Evolutionary conservation across 352 stramenopile species (phyloP).

Genomic region (Hyaloperonospora arabidopsidis): DNA sequence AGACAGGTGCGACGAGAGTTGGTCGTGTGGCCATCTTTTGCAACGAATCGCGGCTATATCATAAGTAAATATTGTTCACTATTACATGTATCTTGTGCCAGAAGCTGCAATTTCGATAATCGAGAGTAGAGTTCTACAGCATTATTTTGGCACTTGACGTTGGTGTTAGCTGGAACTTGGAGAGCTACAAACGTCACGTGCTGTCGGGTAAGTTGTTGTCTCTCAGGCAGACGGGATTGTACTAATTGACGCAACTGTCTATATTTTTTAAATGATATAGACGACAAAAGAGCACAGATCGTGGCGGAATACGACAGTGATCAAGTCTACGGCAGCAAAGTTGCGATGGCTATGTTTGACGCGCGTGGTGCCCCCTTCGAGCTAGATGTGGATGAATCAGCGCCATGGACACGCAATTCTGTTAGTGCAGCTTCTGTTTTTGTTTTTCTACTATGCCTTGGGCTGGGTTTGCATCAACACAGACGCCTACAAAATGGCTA

Average conservation of each 20-base stretch:
- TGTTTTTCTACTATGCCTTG: conserved; percentile 33
- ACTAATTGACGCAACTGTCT: no score
- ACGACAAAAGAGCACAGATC: conserved; percentile 44
- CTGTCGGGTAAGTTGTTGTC: conserved; percentile 31
- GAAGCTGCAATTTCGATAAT: conserved; percentile 53
- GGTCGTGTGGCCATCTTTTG: no score
- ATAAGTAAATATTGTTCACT: no score
- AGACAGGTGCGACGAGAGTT: conserved; percentile 7
- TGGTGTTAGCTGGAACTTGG: conserved; percentile 29
- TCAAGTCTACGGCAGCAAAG: conserved; percentile 53
- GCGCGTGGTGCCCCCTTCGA: conserved; percentile 30
- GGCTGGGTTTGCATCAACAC: conserved; percentile 46
- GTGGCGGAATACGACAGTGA: conserved; percentile 47
- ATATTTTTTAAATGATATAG: conserved; percentile 15
- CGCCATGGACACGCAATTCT: conserved; percentile 25
- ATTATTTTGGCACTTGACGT: conserved; percentile 42
- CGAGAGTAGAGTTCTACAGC: conserved; percentile 54
- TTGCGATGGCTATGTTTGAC: conserved; percentile 59
- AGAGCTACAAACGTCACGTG: conserved; percentile 52
- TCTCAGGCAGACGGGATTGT: not conserved
- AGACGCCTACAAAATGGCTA: conserved; percentile 58
- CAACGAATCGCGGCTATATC: no score
- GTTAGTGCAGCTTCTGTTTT: conserved; percentile 42
- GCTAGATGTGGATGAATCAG: conserved; percentile 27
- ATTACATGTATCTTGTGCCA: conserved; percentile 1